Evolutionary conservation across 345 rosid species (phyloP).

Genomic region (Clarkia xantiana): DNA sequence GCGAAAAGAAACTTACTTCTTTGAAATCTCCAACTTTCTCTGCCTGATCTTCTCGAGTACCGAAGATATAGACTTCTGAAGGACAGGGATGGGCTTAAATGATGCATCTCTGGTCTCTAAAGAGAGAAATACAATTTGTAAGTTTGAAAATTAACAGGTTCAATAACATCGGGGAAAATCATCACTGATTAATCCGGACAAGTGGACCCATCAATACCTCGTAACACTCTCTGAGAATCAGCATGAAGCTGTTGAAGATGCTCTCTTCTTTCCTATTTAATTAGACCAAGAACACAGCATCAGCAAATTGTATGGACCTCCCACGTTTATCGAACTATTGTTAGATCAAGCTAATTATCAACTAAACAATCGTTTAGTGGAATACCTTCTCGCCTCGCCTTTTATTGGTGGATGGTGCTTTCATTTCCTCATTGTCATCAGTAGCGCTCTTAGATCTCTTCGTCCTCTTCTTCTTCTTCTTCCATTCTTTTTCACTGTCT

Average conservation of each 20-base stretch:
- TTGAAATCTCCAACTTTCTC: conserved; percentile 64
- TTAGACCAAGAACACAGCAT: background rate
- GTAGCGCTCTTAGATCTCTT: conserved; percentile 18
- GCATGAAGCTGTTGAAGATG: conserved; percentile 47
- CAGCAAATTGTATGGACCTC: background rate
- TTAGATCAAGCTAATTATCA: background rate
- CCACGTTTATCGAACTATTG: no score
- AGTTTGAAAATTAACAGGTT: background rate
- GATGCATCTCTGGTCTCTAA: conserved; percentile 69
- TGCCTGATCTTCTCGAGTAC: conserved; percentile 69
- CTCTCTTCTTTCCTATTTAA: conserved; percentile 57
- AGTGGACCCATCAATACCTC: conserved; percentile 30
- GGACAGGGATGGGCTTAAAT: conserved; percentile 49
- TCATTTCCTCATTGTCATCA: conserved; percentile 22
- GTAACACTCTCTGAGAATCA: conserved; percentile 75
- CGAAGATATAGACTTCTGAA: conserved; percentile 64
- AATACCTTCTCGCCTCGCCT: conserved; percentile 38
- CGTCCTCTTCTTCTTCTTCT: conserved; percentile 19
- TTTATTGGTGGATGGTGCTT: conserved; percentile 23
- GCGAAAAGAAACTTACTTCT: conserved; percentile 28
- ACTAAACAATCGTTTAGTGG: background rate
- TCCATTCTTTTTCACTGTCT: conserved; percentile 11
- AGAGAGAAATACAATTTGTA: background rate
- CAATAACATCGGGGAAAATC: background rate
- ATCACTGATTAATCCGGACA: background rate